Conservation (phyloP, 768 basidiomycete genomes). For the Boletus speciosus region DNA sequence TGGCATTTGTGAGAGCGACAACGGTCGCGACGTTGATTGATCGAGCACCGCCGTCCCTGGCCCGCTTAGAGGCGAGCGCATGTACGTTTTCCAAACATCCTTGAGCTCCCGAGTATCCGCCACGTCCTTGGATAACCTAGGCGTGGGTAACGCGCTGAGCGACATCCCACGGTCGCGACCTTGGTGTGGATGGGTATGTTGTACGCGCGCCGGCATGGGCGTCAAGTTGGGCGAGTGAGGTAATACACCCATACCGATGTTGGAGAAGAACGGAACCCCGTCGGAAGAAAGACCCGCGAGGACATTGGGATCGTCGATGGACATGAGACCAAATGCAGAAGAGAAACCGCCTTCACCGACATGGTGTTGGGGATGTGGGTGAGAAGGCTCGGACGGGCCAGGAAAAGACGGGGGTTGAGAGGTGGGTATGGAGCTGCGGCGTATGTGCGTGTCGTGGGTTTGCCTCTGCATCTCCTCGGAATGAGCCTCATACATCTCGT, state of each 20-base stretch:
- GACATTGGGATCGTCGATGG: slow-evolving; percentile 68
- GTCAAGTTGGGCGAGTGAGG: slow-evolving; percentile 45
- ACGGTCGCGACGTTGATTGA: slow-evolving; percentile 2
- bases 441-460: slow-evolving; percentile 10
- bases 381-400: slow-evolving; percentile 1
- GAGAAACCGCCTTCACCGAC: slow-evolving; percentile 44
- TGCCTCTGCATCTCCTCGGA: slow-evolving; percentile 29
- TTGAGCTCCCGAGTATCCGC: slow-evolving; percentile 49
- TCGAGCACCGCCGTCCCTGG: slow-evolving; percentile 20
- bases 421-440: slow-evolving; percentile 16
- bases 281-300: slow-evolving; percentile 59
- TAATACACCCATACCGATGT: slow-evolving; percentile 22
- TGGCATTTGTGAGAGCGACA: slow-evolving; percentile 17
- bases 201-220: slow-evolving; percentile 40
- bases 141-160: slow-evolving; percentile 29
- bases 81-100: slow-evolving; percentile 73
- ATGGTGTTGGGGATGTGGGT: slow-evolving; percentile 3
- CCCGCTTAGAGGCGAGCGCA: slow-evolving; percentile 60
- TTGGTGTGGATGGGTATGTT: slow-evolving; percentile 18
- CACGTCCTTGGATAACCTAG: slow-evolving; percentile 31
- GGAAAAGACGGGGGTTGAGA: slow-evolving; percentile 10
- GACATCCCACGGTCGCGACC: slow-evolving; percentile 25
- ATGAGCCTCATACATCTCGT: slow-evolving; percentile 26
- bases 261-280: slow-evolving; percentile 61
- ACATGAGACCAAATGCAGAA: slow-evolving; percentile 71